Base-by-base conservation (phyloP, 2,329 filamentous ascomycete species). In the Niveomyces coronatus region DNA sequence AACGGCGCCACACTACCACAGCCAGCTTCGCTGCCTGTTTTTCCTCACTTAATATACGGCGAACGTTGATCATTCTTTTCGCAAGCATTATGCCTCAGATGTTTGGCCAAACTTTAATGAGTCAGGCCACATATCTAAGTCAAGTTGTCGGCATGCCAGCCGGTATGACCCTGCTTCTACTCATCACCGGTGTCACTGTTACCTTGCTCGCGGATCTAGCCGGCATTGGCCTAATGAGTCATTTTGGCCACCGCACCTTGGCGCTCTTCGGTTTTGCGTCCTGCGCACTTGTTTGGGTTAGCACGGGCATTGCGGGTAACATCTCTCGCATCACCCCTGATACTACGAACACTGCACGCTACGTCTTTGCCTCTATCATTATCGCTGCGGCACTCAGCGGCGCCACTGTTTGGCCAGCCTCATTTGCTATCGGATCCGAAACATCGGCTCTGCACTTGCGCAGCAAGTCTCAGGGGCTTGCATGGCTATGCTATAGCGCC, bases 271-370 rank as follows among this genome's bases (percentile, higher is more conserved):
- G 60, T 0, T 45, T 68, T 4, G 36, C 39, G 0, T 41, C 57
- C 7, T 46, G 58, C 2, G 47, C 54, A 0, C 31, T 60, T 1
- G 42, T 70, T 1, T 71, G 67, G 65, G 46, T 59, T 5, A 53
- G 51, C 1, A 64, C 70, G 53, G 68, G 68, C 1, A 57, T 72
- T n/a, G 57, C 62, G 0, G 67, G 67, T 3, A 65, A 58, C 44
- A 67, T 61, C 44, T 42, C 55, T 1, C 56, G 60, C 9, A 51
- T 44, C 3, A 52, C 56, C 13, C 57, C 60, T n/a, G n/a, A n/a
- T n/a, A n/a, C n/a, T n/a, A n/a, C n/a, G n/a, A n/a, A n/a, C 4
- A 49, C 57, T 18, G 27, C 26, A 24, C 49, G 51, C 44, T 52
- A 47, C 31, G 47, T 49, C 15, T 42, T 48, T 3, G 57, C 56